phyloP scores from a whole-genome alignment of 1,284 basidiomycete species.

The Agaricales sp. region DNA sequence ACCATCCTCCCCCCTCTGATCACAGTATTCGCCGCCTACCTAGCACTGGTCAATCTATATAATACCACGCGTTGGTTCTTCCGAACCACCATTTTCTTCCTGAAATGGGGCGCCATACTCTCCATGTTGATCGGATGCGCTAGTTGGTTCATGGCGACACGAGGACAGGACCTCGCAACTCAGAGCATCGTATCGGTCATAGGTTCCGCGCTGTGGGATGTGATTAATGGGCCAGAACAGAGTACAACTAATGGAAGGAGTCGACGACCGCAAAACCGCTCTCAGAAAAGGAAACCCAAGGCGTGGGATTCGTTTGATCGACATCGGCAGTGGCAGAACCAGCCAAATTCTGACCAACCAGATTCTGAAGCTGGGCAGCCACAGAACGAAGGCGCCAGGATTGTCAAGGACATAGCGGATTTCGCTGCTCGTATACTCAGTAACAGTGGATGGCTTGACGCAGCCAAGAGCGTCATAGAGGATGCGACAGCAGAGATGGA shows the following conservation, averaged over 20 bases:
- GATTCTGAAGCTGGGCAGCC: constrained; percentile 14
- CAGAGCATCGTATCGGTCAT: constrained; percentile 29
- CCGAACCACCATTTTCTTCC: constrained; percentile 50
- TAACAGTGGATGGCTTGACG: constrained; percentile 34
- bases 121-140: constrained; percentile 36
- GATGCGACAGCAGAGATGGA: constrained; percentile 11
- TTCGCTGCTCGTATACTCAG: constrained; percentile 22
- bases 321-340: constrained; percentile 50
- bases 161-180: constrained; percentile 21
- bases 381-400: constrained; percentile 31
- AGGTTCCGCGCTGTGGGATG: constrained; percentile 30
- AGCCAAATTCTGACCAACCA: constrained; percentile 20
- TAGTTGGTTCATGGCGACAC: constrained; percentile 40
- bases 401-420: constrained; percentile 30
- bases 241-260: constrained; percentile 19
- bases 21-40: constrained; percentile 58
- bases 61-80: constrained; percentile 68
- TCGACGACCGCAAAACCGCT: constrained; percentile 12
- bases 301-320: constrained; percentile 58
- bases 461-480: constrained; percentile 23
- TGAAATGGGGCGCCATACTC: constrained; percentile 66
- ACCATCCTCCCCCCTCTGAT: constrained; percentile 63
- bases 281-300: constrained; percentile 31
- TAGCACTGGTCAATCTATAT: constrained; percentile 62
- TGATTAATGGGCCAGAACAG: constrained; percentile 30